Evolutionary conservation across 164 flowering plant genomes (phyloP), one percentile per base, ranked within the genome.

Genomic region (Stephania japonica): DNA sequence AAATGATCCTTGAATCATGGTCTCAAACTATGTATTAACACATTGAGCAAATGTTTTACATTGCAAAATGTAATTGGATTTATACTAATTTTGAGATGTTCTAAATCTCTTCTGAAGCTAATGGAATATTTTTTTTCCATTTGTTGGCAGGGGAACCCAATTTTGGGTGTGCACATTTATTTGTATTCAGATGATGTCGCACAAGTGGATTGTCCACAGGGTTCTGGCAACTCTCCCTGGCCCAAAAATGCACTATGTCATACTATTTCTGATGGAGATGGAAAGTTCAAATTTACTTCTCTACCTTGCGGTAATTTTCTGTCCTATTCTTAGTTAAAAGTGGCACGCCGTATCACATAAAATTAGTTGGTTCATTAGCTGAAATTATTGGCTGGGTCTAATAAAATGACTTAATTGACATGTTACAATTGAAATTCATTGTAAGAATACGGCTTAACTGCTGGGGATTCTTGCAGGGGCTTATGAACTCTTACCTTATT

Each of bases 221-320:
- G 90, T 74, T 79, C 85, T 80, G 95, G 91, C 77, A 75, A 81
- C 83, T 78, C 87, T 67, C 88, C 90, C 56, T 85, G 94, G 74
- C 74, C 80, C 68, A 85, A 82, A 75, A 86, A 83, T 70, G 88
- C 97, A 73, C 93, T 96, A 64, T 96, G 99, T 75, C 97, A 86
- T 84, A 90, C 95, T 59, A 79, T 91, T 70, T 90, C 99, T 75
- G 95, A 93, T 88, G 92, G 91, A 73, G 87, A 93, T 80, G 99
- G 99, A 75, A 83, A 78, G 75, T 96, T 96, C 83, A 80, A 66
- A 19, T 93, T 96, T 72, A 84, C 85, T 75, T 84, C 93, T 44
- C 71, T 96, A 43, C 98, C 98, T 27, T 96, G 99, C 71, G 99
- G 99, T 93, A 89, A 83, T 67, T 75, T n/a, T 72, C 71, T 68